These are phyloP conservation scores for Suillus placidus DNA, from an alignment of 768 basidiomycete species.

Conservation along the genomic window DNA sequence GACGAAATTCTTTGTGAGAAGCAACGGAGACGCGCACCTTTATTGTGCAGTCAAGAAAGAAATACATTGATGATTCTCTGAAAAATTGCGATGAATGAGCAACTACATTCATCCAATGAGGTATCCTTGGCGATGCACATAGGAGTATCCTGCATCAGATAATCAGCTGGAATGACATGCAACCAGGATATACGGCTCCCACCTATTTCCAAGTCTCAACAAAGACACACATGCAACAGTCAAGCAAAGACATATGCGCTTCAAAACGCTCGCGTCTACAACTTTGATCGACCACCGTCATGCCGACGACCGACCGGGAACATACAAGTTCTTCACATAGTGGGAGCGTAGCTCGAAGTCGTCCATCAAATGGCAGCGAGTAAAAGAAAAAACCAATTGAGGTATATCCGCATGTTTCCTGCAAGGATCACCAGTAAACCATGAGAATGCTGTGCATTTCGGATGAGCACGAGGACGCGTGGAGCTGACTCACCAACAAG, in stretches of 20 bases:
- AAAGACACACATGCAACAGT: background rate
- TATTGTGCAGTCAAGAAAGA: slow-evolving; percentile 1
- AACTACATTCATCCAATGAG: background rate
- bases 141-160: background rate
- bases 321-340: background rate
- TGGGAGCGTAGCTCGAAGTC: background rate
- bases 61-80: slow-evolving; percentile 6
- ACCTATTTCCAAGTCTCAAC: background rate
- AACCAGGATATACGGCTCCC: background rate
- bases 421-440: slow-evolving; percentile 7
- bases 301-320: too few species aligned
- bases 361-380: background rate
- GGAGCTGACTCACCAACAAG: slow-evolving; percentile 6
- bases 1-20: background rate
- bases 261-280: background rate
- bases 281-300: background rate
- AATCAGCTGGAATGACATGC: background rate
- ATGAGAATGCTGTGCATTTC: slow-evolving; percentile 30
- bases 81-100: background rate
- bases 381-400: background rate
- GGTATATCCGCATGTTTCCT: background rate
- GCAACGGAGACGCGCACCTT: background rate
- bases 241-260: background rate
- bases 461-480: slow-evolving; percentile 13
- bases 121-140: background rate